Conservation (phyloP, 2,329 filamentous ascomycete genomes). For the Ilyonectria sp. region DNA sequence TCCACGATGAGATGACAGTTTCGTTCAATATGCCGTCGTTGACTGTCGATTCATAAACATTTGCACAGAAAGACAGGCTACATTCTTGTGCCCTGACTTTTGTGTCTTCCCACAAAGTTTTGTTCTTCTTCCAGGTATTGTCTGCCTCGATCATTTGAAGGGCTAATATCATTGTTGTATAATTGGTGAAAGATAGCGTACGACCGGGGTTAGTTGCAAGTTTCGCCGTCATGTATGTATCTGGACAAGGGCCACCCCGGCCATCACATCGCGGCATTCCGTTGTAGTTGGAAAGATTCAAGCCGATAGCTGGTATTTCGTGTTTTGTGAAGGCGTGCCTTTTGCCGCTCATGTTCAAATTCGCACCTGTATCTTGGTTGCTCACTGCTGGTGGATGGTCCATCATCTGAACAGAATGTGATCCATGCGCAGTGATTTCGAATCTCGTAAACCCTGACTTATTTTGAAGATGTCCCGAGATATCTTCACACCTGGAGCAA, state of each 20-base stretch:
- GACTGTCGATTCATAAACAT: conserved; percentile 18
- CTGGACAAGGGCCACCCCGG: background rate
- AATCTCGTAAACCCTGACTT: too few species aligned
- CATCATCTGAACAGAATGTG: too few species aligned
- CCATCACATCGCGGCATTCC: too few species aligned
- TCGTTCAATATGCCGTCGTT: conserved; percentile 21
- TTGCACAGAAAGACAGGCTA: conserved; percentile 30
- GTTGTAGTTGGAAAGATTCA: too few species aligned
- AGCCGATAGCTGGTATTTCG: too few species aligned
- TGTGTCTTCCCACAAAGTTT: conserved; percentile 21
- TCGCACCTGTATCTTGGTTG: too few species aligned
- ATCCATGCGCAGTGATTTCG: too few species aligned
- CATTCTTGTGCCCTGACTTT: conserved; percentile 17
- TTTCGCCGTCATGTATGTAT: conserved; percentile 23
- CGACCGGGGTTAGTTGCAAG: conserved; percentile 22
- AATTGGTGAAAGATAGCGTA: conserved; percentile 1
- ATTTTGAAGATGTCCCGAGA: too few species aligned
- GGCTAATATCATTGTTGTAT: conserved; percentile 17
- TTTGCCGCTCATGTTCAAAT: too few species aligned
- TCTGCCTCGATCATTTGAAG: conserved; percentile 18
- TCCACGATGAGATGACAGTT: conserved; percentile 4
- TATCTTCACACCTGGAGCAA: too few species aligned
- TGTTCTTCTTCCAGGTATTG: conserved; percentile 9
- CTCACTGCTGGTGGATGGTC: too few species aligned
- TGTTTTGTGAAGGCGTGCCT: too few species aligned